Percentiles rank a stretch among this genome's conserved stretches.
These are phyloP conservation scores for Chloropicon primus DNA, from an alignment of 139 green algal species.

Conservation along the genomic window DNA sequence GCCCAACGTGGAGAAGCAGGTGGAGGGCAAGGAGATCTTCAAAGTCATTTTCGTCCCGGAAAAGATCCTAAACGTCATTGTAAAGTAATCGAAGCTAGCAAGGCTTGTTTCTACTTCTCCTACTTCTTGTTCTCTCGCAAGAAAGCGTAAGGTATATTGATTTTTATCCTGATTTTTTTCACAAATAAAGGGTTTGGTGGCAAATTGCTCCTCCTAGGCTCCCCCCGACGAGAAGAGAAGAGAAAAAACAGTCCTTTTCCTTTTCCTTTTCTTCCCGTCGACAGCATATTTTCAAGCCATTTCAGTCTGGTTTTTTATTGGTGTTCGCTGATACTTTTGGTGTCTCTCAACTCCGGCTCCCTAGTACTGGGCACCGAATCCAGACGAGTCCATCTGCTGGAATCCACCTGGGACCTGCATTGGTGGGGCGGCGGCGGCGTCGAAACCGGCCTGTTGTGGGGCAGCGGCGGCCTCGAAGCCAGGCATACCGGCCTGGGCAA, in stretches of 20 bases:
- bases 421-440: not conserved
- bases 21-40: slow-evolving; percentile 66
- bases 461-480: not conserved
- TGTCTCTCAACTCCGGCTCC: not conserved
- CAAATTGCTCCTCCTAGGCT: not conserved
- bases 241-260: too few species aligned
- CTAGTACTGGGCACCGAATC: not conserved
- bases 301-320: too few species aligned
- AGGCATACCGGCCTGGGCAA: not conserved
- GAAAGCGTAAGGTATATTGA: not conserved
- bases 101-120: too few species aligned
- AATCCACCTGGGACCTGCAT: not conserved
- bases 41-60: slow-evolving; percentile 87
- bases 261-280: too few species aligned
- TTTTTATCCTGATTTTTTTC: not conserved
- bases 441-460: too few species aligned
- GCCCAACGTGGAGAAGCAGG: slow-evolving; percentile 27
- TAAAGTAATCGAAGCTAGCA: too few species aligned
- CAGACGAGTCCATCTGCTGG: not conserved
- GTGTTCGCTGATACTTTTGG: too few species aligned
- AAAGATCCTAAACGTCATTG: slow-evolving; percentile 94
- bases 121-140: too few species aligned
- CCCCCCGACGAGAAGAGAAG: too few species aligned
- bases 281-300: too few species aligned
- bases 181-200: not conserved